These are phyloP conservation scores for Solanum boliviense DNA, from an alignment of 257 asterid genomes.

Conservation along the genomic window DNA sequence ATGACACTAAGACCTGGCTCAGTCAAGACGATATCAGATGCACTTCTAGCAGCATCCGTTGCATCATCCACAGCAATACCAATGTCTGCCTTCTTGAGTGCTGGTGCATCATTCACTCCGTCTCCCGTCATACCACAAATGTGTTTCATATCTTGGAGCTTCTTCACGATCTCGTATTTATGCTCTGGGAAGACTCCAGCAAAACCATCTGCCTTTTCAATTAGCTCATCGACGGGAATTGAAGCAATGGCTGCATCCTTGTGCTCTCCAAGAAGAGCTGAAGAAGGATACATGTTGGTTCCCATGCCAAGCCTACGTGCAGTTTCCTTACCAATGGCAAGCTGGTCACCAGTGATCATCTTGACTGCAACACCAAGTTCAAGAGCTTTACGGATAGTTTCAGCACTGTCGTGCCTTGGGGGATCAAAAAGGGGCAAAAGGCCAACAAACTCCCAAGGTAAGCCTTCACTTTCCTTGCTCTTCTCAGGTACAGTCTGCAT, in stretches of 20 bases:
- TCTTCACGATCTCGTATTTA: conserved; percentile 84
- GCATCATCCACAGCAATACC: conserved; percentile 94
- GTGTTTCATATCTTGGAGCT: conserved; percentile 69
- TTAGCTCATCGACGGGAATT: conserved; percentile 75
- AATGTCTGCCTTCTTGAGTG: conserved; percentile 76
- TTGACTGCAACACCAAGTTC: conserved; percentile 82
- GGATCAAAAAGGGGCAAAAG: conserved; percentile 86
- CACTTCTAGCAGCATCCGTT: conserved; percentile 78
- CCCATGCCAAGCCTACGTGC: conserved; percentile 95
- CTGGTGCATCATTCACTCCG: conserved; percentile 92
- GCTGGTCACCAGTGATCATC: conserved; percentile 94
- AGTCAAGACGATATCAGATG: conserved; percentile 76
- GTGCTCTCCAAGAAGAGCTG: conserved; percentile 72
- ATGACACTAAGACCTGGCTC: conserved; percentile 91
- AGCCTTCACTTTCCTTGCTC: conserved; percentile 54
- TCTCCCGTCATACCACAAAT: conserved; percentile 92
- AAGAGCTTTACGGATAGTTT: conserved; percentile 72
- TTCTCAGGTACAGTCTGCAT: conserved; percentile 54
- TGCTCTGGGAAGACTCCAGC: conserved; percentile 97
- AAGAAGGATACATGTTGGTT: conserved; percentile 95
- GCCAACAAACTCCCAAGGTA: conserved; percentile 74
- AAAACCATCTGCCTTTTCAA: conserved; percentile 88
- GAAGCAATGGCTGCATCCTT: conserved; percentile 61
- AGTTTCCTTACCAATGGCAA: conserved; percentile 85
- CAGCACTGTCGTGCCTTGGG: conserved; percentile 94